A percentile compares a stretch with the other conserved stretches of the same genome.
Evolutionary conservation across 208 protist genomes (phyloP).

Genomic region (Leishmania major): DNA sequence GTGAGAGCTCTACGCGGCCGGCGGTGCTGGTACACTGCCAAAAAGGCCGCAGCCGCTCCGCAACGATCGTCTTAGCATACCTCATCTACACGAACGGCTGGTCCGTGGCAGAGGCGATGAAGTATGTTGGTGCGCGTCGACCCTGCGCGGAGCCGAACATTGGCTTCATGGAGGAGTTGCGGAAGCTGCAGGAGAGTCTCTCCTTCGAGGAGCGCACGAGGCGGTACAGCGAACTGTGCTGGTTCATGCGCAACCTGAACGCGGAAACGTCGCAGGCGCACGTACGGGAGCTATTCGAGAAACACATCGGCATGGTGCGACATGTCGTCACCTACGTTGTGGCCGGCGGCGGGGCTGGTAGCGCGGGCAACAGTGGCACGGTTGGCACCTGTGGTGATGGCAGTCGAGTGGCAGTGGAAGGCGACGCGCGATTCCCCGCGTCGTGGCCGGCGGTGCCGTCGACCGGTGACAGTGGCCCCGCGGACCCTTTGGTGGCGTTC

Average conservation of each 20-base stretch:
- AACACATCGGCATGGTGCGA: conserved; percentile 65
- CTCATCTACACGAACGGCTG: conserved; percentile 83
- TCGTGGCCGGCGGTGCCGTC: background rate
- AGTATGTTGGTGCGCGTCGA: conserved; percentile 64
- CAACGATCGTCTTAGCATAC: conserved; percentile 86
- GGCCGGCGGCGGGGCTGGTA: background rate
- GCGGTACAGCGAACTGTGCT: conserved; percentile 52
- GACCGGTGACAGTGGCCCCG: background rate
- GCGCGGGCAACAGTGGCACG: background rate
- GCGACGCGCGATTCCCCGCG: background rate
- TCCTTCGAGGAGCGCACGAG: conserved; percentile 45
- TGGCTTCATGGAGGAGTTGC: conserved; percentile 80
- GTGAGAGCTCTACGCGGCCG: conserved; percentile 24
- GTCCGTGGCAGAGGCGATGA: conserved; percentile 80
- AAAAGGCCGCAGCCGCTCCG: conserved; percentile 81
- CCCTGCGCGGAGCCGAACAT: conserved; percentile 79
- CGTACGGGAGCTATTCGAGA: conserved; percentile 73
- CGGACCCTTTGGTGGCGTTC: background rate
- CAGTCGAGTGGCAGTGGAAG: background rate
- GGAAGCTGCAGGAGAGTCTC: conserved; percentile 66
- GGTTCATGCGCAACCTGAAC: conserved; percentile 59
- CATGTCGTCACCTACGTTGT: conserved; percentile 59
- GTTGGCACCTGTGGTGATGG: background rate
- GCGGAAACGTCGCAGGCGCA: conserved; percentile 26
- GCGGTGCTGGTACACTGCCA: conserved; percentile 87